Evolutionary conservation across 305 asterid genomes (phyloP).

Genomic region (Fraxinus dipetala): DNA sequence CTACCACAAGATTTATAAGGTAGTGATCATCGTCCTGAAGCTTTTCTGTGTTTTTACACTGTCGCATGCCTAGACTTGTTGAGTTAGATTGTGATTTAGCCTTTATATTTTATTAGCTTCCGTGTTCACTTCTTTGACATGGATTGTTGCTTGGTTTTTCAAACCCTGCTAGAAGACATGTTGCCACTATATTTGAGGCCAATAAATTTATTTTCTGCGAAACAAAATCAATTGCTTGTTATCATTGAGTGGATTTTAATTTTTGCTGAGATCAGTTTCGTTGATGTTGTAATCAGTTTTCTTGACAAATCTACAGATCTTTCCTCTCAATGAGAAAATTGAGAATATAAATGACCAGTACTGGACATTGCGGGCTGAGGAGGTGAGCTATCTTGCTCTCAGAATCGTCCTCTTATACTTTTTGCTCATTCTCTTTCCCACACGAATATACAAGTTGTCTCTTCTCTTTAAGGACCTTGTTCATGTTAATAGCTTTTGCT

Average conservation of each 20-base stretch:
- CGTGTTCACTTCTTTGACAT: not conserved
- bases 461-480: not conserved
- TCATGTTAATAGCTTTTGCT: not conserved
- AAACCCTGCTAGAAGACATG: not conserved
- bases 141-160: slow-evolving; percentile 1
- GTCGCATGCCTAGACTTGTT: not conserved
- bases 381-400: slow-evolving; percentile 36
- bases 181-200: not conserved
- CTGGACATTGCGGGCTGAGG: slow-evolving; percentile 79
- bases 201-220: not conserved
- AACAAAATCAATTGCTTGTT: not conserved
- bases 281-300: slow-evolving; percentile 13
- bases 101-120: not conserved
- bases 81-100: slow-evolving; percentile 16
- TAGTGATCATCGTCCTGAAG: slow-evolving; percentile 14
- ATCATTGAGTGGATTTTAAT: slow-evolving; percentile 3
- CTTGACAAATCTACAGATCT: slow-evolving; percentile 44
- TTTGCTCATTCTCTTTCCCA: slow-evolving; percentile 7
- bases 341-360: slow-evolving; percentile 75
- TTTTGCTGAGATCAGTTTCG: not conserved
- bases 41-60: not conserved
- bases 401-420: slow-evolving; percentile 4
- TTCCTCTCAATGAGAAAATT: slow-evolving; percentile 58
- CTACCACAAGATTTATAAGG: slow-evolving; percentile 55
- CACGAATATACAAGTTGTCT: not conserved